Conservation (phyloP, 495 filamentous ascomycete genomes). For the Barbatosphaeria neglecta region DNA sequence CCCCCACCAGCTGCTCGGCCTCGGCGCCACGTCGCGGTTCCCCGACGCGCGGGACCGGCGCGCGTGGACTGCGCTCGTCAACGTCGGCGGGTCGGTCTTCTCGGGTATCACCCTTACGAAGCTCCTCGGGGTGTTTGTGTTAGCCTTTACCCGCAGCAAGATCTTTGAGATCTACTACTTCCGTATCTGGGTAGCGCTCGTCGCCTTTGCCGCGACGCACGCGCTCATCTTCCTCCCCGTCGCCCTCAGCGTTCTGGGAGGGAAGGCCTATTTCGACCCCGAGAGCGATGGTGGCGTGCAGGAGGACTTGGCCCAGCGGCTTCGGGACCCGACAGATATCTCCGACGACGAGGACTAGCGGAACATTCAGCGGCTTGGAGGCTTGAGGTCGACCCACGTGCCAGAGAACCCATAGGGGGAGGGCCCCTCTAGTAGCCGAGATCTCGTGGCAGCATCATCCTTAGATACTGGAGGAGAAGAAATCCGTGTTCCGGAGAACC, state of each 20-base stretch:
- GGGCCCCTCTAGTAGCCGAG: background rate
- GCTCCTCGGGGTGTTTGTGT: conserved; percentile 77
- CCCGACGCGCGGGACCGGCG: conserved; percentile 63
- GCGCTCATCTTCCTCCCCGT: conserved; percentile 88
- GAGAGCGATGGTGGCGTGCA: conserved; percentile 76
- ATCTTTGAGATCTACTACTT: conserved; percentile 99
- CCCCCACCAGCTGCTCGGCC: conserved; percentile 64
- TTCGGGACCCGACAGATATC: background rate
- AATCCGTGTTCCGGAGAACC: background rate
- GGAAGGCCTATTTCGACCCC: conserved; percentile 76
- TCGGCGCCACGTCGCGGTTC: conserved; percentile 55
- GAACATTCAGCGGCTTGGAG: background rate
- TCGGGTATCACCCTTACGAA: conserved; percentile 96
- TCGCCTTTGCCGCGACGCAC: conserved; percentile 78
- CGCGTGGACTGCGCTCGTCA: conserved; percentile 83
- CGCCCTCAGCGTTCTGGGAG: conserved; percentile 73
- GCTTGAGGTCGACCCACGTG: background rate
- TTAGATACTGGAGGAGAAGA: too few relatives aligned
- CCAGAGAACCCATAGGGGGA: background rate
- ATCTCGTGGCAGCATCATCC: too few relatives aligned
- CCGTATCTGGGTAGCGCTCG: conserved; percentile 84
- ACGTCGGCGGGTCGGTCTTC: conserved; percentile 88
- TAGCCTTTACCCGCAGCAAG: conserved; percentile 91
- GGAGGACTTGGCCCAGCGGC: conserved; percentile 55
- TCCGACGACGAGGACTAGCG: background rate